phyloP scores from a whole-genome alignment of 139 green algal species.

The Gonium pectorale region DNA sequence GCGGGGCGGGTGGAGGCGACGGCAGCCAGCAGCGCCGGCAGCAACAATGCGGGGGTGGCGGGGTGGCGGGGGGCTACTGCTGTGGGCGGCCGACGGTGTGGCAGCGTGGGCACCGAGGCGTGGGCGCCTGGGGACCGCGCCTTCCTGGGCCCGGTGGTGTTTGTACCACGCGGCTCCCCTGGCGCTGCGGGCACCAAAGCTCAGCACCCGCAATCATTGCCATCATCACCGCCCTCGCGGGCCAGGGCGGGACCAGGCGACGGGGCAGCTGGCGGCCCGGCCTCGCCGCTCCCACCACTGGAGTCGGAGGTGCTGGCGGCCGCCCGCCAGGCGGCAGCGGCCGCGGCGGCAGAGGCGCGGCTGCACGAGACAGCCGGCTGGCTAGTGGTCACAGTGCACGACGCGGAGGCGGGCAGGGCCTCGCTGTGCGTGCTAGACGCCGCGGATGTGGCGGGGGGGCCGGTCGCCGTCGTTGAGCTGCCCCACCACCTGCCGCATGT shows the following conservation, averaged over 20 bases:
- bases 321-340: background rate
- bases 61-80: too few species aligned
- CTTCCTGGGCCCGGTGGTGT: constrained; percentile 21
- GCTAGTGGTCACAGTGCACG: constrained; percentile 24
- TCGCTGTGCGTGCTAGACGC: constrained; percentile 46
- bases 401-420: constrained; percentile 6
- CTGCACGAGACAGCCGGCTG: constrained; percentile 34
- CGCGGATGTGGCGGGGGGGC: background rate
- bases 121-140: constrained; percentile 38
- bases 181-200: background rate
- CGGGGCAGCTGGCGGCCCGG: too few species aligned
- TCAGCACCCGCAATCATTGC: too few species aligned
- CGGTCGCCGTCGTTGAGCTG: constrained; percentile 23
- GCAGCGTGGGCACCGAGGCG: background rate
- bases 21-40: too few species aligned
- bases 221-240: too few species aligned
- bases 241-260: too few species aligned
- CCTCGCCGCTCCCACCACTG: background rate
- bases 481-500: constrained; percentile 37
- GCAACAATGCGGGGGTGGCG: too few species aligned
- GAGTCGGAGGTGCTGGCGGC: background rate
- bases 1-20: background rate
- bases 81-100: too few species aligned
- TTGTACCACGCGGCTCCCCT: constrained; percentile 1
- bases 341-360: background rate